Conservation (phyloP, 139 green algal genomes). For the Chlorella sp. region DNA sequence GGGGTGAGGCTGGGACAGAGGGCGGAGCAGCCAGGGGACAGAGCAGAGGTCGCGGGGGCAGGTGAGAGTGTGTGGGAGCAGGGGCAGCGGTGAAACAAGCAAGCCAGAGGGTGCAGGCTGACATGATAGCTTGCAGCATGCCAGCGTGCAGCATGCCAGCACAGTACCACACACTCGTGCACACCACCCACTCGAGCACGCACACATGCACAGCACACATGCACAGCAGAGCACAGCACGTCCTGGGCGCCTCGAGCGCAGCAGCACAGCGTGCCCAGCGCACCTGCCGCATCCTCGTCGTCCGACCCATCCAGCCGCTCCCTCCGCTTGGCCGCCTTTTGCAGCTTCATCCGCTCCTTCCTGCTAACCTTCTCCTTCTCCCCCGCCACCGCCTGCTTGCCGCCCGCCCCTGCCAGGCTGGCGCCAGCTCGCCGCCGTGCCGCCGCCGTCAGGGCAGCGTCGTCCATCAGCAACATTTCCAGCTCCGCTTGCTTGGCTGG, state of each 20-base stretch:
- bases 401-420: not conserved
- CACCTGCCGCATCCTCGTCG: conserved; percentile 50
- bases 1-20: not conserved
- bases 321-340: conserved; percentile 45
- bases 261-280: not conserved
- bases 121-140: not conserved
- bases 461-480: conserved; percentile 95
- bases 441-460: conserved; percentile 60
- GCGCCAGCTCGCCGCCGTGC: conserved; percentile 22
- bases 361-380: conserved; percentile 49
- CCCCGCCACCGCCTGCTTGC: not conserved
- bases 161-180: too few species aligned
- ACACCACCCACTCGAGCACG: not conserved
- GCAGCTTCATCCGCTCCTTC: conserved; percentile 53
- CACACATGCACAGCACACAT: not conserved
- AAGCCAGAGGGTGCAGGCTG: too few species aligned
- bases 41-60: too few species aligned
- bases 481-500: conserved; percentile 75
- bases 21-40: not conserved
- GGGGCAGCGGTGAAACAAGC: not conserved
- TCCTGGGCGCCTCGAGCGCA: too few species aligned
- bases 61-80: not conserved
- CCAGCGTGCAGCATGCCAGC: not conserved
- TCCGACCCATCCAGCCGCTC: conserved; percentile 53
- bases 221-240: not conserved